Percentiles rank a stretch among this genome's conserved stretches.
phyloP scores from a whole-genome alignment of 257 asterid genomes.

The Echium plantagineum region DNA sequence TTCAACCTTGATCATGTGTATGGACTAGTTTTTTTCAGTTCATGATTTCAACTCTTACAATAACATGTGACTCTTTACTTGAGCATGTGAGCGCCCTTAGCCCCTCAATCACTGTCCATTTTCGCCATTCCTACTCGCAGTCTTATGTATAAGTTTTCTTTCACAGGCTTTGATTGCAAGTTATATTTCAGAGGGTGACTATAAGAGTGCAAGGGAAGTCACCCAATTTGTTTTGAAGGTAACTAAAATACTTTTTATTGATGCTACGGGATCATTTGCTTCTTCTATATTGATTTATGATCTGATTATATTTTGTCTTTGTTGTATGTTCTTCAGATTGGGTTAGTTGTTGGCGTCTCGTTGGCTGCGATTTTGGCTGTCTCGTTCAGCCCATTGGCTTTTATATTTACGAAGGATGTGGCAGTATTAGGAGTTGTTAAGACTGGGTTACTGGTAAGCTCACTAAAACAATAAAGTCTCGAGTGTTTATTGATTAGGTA shows the following conservation, averaged over 20 bases:
- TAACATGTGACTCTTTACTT: too few relatives aligned
- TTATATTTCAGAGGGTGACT: slow-evolving; percentile 60
- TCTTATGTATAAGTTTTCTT: not conserved
- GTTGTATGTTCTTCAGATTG: slow-evolving; percentile 34
- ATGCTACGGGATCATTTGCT: not conserved
- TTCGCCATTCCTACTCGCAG: too few relatives aligned
- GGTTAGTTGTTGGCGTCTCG: slow-evolving; percentile 47
- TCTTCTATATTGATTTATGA: not conserved
- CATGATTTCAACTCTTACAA: too few relatives aligned
- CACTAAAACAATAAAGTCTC: not conserved
- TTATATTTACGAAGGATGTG: slow-evolving; percentile 52
- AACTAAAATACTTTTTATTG: slow-evolving; percentile 12
- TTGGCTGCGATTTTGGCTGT: slow-evolving; percentile 55
- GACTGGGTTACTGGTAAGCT: slow-evolving; percentile 59
- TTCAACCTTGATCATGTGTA: not conserved
- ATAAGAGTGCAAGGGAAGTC: slow-evolving; percentile 50
- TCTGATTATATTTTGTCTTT: slow-evolving; percentile 5
- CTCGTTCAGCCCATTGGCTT: slow-evolving; percentile 58
- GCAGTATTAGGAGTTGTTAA: slow-evolving; percentile 53
- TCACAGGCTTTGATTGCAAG: slow-evolving; percentile 75
- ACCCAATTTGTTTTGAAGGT: slow-evolving; percentile 64
- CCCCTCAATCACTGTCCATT: too few relatives aligned
- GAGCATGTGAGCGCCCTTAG: too few relatives aligned
- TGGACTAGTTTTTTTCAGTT: too few relatives aligned
- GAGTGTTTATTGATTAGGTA: not conserved